Percentiles rank a stretch among this genome's conserved stretches.
Conservation (phyloP, 352 stramenopile genomes). For the Hyaloperonospora brassicae region DNA sequence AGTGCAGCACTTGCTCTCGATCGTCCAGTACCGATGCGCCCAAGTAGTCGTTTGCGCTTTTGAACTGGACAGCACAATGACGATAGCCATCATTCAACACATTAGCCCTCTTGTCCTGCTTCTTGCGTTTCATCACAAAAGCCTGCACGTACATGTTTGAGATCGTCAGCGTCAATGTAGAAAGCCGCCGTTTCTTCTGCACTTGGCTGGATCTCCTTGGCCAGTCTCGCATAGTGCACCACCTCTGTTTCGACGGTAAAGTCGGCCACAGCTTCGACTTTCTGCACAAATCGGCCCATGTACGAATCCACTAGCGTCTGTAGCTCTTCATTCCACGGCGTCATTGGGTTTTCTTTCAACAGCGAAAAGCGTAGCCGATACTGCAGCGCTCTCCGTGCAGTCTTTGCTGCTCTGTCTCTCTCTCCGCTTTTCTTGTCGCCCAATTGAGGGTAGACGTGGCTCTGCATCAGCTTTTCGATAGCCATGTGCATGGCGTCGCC, state of each 20-base stretch:
- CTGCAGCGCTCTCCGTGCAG: constrained; percentile 38
- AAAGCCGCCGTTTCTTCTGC: constrained; percentile 23
- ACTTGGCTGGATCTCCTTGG: constrained; percentile 38
- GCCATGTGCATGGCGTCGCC: constrained; percentile 25
- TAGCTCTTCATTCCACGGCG: constrained; percentile 42
- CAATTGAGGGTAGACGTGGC: constrained; percentile 31
- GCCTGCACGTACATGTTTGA: constrained; percentile 47
- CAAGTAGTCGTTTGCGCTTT: constrained; percentile 68
- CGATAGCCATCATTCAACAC: not conserved
- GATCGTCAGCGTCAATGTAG: constrained; percentile 48
- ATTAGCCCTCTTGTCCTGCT: not conserved
- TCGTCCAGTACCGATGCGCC: constrained; percentile 57
- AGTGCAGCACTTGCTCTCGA: constrained; percentile 67
- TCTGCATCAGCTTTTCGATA: constrained; percentile 32
- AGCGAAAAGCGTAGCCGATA: constrained; percentile 68
- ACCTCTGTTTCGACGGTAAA: constrained; percentile 66
- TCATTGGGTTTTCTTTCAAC: constrained; percentile 44
- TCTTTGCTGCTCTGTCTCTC: constrained; percentile 14
- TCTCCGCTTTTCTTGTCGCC: constrained; percentile 3
- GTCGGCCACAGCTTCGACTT: constrained; percentile 44
- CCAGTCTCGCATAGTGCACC: constrained; percentile 59
- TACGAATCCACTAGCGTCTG: constrained; percentile 32
- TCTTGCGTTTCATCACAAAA: not conserved
- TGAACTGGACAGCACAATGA: constrained; percentile 39
- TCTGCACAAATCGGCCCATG: constrained; percentile 38